Conservation (phyloP, 352 stramenopile species). For the Globisporangium parvum region DNA sequence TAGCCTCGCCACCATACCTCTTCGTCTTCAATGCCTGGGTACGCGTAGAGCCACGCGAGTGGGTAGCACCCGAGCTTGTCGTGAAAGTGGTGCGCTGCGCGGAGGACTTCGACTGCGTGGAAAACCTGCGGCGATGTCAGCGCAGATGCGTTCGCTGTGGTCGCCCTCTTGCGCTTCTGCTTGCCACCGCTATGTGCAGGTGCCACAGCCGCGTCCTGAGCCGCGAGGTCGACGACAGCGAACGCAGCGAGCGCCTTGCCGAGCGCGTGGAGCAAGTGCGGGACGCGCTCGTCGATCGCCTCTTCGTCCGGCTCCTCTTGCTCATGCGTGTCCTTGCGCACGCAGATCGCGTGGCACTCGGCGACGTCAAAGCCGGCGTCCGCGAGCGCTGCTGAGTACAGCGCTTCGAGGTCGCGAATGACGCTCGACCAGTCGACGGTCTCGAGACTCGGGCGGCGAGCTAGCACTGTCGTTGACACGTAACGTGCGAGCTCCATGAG, state of each 20-base stretch:
- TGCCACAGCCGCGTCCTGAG: neutral
- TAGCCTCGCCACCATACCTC: constrained; percentile 20
- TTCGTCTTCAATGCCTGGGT: constrained; percentile 47
- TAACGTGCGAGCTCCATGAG: constrained; percentile 77
- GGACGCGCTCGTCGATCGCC: constrained; percentile 54
- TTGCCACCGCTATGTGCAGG: constrained; percentile 2
- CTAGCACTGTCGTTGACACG: constrained; percentile 36
- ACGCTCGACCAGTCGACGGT: constrained; percentile 30
- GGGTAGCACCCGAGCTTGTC: constrained; percentile 79
- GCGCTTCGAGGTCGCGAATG: constrained; percentile 35
- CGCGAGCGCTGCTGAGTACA: constrained; percentile 31
- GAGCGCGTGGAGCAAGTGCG: constrained; percentile 59
- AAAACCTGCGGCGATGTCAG: constrained; percentile 25
- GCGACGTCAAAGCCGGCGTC: constrained; percentile 43
- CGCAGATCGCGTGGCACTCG: constrained; percentile 62
- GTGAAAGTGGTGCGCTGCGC: constrained; percentile 71
- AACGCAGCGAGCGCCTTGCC: constrained; percentile 50
- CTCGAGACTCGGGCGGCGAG: constrained; percentile 3
- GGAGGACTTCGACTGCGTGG: constrained; percentile 58
- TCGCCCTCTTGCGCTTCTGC: constrained; percentile 13
- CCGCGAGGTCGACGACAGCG: neutral
- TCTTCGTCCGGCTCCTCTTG: constrained; percentile 56
- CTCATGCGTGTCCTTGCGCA: constrained; percentile 51
- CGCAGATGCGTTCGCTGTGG: neutral
- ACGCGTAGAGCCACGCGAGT: constrained; percentile 61